Evolutionary conservation across 352 stramenopile species (phyloP), one percentile per base, ranked within the genome.

Genomic region (Pythium volutum): DNA sequence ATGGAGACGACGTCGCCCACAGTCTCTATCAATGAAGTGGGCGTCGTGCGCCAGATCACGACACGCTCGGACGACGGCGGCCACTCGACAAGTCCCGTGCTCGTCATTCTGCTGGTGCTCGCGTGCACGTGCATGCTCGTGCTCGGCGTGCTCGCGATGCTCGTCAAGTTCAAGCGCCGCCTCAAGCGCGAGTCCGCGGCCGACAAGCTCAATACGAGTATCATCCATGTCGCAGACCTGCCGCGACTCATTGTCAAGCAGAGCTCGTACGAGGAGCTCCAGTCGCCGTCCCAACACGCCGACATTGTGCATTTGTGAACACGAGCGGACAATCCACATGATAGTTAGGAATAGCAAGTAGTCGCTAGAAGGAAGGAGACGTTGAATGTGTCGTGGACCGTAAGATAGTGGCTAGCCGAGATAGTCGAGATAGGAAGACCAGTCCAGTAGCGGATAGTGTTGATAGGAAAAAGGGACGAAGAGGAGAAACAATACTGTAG

Each of bases 251-350:
- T 66, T 23, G 55, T 64, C 23, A 34, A 49, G 41, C 55, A 51
- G 66, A 64, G 31, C 26, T 70, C 66, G 62, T 74, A 72, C 62
- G 58, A 63, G 25, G 61, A 68, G 45, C 50, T 76, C 31, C n/a
- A 27, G 12, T 66, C 69, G 53, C 69, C 62, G 3, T 62, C 59
- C 27, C 38, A 25, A 10, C 54, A 38, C 14, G 55, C 65, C 6
- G 65, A 72, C 43, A 72, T 62, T 25, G 65, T 59, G 14, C 22
- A 56, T 25, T 59, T 60, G 34, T 72, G 39, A 72, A 27, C 20
- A 23, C 16, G 12, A n/a, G 14, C 14, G 20, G 22, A 20, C 2
- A 8, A 15, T 20, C 46, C 27, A 29, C 42, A 54, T 51, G 41
- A 39, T 62, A 49, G 25, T 54, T n/a, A 54, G 46, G 5, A 31